These are phyloP conservation scores for Persicaria tinctoria DNA, from an alignment of 148 eudicot genomes.

Conservation along the genomic window DNA sequence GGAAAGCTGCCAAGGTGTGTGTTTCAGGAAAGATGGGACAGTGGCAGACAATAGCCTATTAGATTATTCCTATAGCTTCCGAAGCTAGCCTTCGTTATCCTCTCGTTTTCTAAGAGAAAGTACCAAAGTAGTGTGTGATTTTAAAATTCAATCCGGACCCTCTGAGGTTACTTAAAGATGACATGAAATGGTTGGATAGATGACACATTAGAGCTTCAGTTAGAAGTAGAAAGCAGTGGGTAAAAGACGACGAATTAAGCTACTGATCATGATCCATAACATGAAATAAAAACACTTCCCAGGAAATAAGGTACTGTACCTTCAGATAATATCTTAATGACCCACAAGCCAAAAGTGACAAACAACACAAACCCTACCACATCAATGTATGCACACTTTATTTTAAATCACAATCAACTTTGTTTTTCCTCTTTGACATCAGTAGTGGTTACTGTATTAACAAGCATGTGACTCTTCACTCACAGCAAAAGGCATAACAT, in stretches of 20 bases:
- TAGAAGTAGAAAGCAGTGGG: not conserved
- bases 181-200: not conserved
- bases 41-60: slow-evolving; percentile 69
- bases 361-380: not conserved
- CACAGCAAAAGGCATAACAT: slow-evolving; percentile 2
- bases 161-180: not conserved
- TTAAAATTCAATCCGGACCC: not conserved
- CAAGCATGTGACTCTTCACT: slow-evolving; percentile 1
- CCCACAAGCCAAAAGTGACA: slow-evolving; percentile 2
- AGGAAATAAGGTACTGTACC: slow-evolving; percentile 1
- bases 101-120: not conserved
- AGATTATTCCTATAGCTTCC: slow-evolving; percentile 18
- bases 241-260: not conserved
- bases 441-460: not conserved
- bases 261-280: not conserved
- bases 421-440: not conserved
- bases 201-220: not conserved
- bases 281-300: not conserved
- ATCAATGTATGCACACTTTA: not conserved
- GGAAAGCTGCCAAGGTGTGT: slow-evolving; percentile 58
- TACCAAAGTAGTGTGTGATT: not conserved
- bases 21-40: slow-evolving; percentile 59
- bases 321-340: not conserved
- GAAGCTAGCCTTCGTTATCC: not conserved
- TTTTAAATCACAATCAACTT: not conserved